Percentiles rank a stretch among this genome's conserved stretches.
Conservation (phyloP, 495 filamentous ascomycete genomes). For the Sordaria brevicollis region DNA sequence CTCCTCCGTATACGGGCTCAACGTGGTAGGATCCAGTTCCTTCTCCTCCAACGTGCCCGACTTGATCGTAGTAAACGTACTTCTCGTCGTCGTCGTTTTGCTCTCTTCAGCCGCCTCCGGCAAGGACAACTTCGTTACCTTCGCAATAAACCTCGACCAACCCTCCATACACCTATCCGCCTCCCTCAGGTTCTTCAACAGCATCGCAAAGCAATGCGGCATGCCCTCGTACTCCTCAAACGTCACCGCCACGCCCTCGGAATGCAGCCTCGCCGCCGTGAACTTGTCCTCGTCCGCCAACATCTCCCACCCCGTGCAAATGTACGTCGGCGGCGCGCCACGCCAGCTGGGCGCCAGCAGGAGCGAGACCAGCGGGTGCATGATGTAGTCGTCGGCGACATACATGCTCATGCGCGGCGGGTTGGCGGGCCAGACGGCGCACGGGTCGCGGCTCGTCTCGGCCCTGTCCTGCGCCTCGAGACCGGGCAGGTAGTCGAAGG, state of each 20-base stretch:
- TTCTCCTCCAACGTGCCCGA: conserved; percentile 45
- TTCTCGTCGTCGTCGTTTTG: conserved; percentile 18
- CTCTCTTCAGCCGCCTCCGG: conserved; percentile 5
- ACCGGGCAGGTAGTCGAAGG: conserved; percentile 66
- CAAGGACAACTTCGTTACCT: conserved; percentile 26
- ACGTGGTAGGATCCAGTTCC: conserved; percentile 38
- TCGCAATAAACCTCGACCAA: conserved; percentile 47
- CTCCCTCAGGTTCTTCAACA: conserved; percentile 45
- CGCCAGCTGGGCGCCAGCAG: conserved; percentile 58
- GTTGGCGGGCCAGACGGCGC: conserved; percentile 58
- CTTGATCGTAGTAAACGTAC: conserved; percentile 41
- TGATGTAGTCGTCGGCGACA: conserved; percentile 46
- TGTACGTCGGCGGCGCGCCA: conserved; percentile 57
- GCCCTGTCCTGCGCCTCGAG: conserved; percentile 21
- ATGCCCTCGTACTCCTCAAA: conserved; percentile 76
- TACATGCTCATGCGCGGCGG: conserved; percentile 65
- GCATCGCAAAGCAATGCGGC: conserved; percentile 73
- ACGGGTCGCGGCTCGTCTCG: conserved; percentile 35
- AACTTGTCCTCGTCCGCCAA: conserved; percentile 63
- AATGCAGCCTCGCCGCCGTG: conserved; percentile 47
- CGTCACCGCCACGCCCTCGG: conserved; percentile 52
- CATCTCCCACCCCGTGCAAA: conserved; percentile 70
- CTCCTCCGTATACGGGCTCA: conserved; percentile 40
- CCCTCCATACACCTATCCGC: conserved; percentile 43
- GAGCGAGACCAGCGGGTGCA: conserved; percentile 69